These are phyloP conservation scores for Boletus rufocinnamomeus DNA, from an alignment of 768 basidiomycete species.

Conservation along the genomic window DNA sequence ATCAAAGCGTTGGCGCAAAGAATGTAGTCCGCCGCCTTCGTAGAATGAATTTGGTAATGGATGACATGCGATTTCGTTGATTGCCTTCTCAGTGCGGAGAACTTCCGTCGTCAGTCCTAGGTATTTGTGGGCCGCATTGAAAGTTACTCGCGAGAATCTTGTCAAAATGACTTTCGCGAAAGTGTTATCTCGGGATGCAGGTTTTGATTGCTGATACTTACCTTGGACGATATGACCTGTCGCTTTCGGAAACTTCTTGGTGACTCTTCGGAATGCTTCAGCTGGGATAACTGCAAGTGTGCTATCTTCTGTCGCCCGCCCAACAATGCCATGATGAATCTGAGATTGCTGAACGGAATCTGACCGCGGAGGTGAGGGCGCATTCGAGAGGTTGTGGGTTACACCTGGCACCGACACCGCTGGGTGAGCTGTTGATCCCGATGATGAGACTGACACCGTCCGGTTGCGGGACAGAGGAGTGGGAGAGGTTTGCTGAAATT, in stretches of 20 bases:
- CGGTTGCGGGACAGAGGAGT: slow-evolving; percentile 39
- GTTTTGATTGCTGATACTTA: slow-evolving; percentile 27
- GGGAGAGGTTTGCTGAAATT: slow-evolving; percentile 28
- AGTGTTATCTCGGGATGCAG: slow-evolving; percentile 14
- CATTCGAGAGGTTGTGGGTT: slow-evolving; percentile 15
- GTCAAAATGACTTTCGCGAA: slow-evolving; percentile 80
- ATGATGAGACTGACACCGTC: slow-evolving; percentile 64
- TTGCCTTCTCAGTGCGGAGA: slow-evolving; percentile 93
- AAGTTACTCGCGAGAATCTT: slow-evolving; percentile 94
- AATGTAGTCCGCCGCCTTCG: slow-evolving; percentile 85
- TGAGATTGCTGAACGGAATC: slow-evolving; percentile 32
- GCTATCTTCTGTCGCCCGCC: slow-evolving; percentile 91
- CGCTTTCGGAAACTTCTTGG: slow-evolving; percentile 96
- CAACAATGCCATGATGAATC: slow-evolving; percentile 73
- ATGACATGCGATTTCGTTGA: slow-evolving; percentile 96
- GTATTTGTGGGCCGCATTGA: slow-evolving; percentile 96
- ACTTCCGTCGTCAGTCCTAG: slow-evolving; percentile 94
- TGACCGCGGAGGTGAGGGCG: slow-evolving; percentile 27
- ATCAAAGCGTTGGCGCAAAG: slow-evolving; percentile 89
- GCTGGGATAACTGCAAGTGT: slow-evolving; percentile 99
- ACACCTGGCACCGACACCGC: slow-evolving; percentile 31
- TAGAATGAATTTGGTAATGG: slow-evolving; percentile 92
- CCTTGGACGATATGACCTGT: slow-evolving; percentile 97
- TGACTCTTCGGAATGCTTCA: slow-evolving; percentile 91
- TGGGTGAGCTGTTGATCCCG: slow-evolving; percentile 68